phyloP scores from a whole-genome alignment of 1,284 basidiomycete genomes.

The Volvariella volvacea region DNA sequence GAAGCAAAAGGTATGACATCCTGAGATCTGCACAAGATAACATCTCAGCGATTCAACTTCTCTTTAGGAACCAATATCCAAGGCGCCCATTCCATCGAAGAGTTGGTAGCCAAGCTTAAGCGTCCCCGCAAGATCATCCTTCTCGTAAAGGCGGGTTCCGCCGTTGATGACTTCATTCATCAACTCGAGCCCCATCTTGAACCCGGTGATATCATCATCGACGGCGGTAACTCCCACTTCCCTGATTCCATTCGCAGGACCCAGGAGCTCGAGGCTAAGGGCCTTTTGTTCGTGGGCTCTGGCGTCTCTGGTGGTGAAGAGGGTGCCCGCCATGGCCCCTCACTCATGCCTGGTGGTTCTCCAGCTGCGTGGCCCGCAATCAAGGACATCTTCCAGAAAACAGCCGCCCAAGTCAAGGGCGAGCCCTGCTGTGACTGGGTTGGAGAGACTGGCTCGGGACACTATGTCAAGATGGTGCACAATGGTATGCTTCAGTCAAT shows the following conservation, averaged over 20 bases:
- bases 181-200: conserved; percentile 71
- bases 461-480: conserved; percentile 99
- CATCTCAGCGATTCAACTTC: conserved; percentile 12
- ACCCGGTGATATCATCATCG: conserved; percentile 91
- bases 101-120: conserved; percentile 80
- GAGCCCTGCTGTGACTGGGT: conserved; percentile 99
- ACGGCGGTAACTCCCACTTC: conserved; percentile 99
- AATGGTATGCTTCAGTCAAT: conserved; percentile 56
- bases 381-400: conserved; percentile 99
- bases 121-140: conserved; percentile 88
- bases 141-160: conserved; percentile 86
- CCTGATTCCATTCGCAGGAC: conserved; percentile 96
- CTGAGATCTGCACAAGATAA: conserved; percentile 15
- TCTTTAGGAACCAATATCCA: conserved; percentile 84
- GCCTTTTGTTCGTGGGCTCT: conserved; percentile 94
- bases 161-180: conserved; percentile 74
- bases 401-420: conserved; percentile 91
- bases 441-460: conserved; percentile 89
- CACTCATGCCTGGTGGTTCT: conserved; percentile 98
- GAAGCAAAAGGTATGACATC: conserved; percentile 90
- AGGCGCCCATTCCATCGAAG: conserved; percentile 92
- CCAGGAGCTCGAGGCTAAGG: conserved; percentile 91
- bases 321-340: conserved; percentile 95
- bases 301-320: conserved; percentile 99
- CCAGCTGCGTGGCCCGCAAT: conserved; percentile 92